phyloP scores from a whole-genome alignment of 805 yeast genomes.

The Starmerella apicola region DNA sequence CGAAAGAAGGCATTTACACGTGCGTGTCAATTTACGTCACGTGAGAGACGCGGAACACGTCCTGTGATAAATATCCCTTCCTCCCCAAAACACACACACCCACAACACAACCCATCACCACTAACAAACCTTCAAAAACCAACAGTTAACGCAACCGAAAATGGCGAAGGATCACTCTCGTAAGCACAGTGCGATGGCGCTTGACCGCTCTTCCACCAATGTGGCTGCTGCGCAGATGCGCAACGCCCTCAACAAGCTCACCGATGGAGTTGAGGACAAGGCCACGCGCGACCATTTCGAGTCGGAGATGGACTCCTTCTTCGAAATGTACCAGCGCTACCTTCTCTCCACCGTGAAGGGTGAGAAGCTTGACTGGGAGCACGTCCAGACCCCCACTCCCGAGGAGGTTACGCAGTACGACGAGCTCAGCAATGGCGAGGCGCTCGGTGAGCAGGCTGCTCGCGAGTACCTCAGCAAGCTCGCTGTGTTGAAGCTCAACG shows the following conservation, averaged over 20 bases:
- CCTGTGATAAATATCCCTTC: too few species aligned
- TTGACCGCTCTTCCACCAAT: slow-evolving; percentile 86
- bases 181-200: slow-evolving; percentile 37
- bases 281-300: slow-evolving; percentile 47
- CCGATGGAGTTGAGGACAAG: slow-evolving; percentile 58
- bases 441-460: slow-evolving; percentile 24
- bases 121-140: too few species aligned
- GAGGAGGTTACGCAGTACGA: slow-evolving; percentile 80
- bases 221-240: slow-evolving; percentile 98
- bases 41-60: too few species aligned
- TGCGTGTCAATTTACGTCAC: too few species aligned
- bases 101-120: too few species aligned
- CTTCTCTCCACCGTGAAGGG: slow-evolving; percentile 80
- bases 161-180: too few species aligned
- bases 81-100: too few species aligned
- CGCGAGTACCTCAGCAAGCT: slow-evolving; percentile 53
- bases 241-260: slow-evolving; percentile 78
- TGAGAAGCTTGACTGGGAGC: slow-evolving; percentile 81
- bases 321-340: slow-evolving; percentile 85
- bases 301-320: slow-evolving; percentile 86
- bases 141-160: too few species aligned
- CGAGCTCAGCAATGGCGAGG: slow-evolving; percentile 32
- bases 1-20: too few species aligned
- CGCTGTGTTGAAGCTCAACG: slow-evolving; percentile 92
- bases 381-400: slow-evolving; percentile 78